phyloP scores from a whole-genome alignment of 139 green algal genomes.

The Chlorella sp. region DNA sequence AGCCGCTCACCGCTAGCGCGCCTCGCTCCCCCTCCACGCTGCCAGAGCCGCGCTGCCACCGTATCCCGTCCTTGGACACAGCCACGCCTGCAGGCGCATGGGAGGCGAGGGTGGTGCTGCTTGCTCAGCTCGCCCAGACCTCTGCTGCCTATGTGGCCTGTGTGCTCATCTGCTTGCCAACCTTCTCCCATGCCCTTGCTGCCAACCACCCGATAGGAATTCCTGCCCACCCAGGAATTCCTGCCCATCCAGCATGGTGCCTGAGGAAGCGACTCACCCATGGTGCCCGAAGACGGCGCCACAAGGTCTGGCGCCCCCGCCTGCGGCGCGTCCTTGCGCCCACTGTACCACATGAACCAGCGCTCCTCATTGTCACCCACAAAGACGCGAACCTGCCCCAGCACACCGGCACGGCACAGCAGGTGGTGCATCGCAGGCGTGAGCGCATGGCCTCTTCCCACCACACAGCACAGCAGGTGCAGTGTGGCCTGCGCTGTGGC shows the following conservation, averaged over 20 bases:
- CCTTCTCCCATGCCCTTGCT: too few relatives aligned
- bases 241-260: too few relatives aligned
- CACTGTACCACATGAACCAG: conserved; percentile 90
- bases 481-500: too few relatives aligned
- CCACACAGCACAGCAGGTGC: background rate
- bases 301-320: conserved; percentile 36
- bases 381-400: conserved; percentile 72
- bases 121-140: too few relatives aligned
- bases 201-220: too few relatives aligned
- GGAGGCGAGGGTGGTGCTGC: background rate
- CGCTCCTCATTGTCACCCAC: conserved; percentile 71
- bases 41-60: conserved; percentile 50
- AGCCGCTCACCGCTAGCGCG: background rate
- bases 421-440: background rate
- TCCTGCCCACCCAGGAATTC: too few relatives aligned
- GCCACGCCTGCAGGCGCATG: conserved; percentile 16
- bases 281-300: conserved; percentile 45
- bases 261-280: too few relatives aligned
- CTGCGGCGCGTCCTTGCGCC: conserved; percentile 13
- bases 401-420: background rate
- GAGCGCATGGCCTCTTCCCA: background rate
- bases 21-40: conserved; percentile 43
- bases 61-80: conserved; percentile 62
- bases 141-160: too few relatives aligned
- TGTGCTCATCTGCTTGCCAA: too few relatives aligned